Evolutionary conservation across 805 yeast genomes (phyloP).

Genomic region (Scheffersomyces ergatensis): DNA sequence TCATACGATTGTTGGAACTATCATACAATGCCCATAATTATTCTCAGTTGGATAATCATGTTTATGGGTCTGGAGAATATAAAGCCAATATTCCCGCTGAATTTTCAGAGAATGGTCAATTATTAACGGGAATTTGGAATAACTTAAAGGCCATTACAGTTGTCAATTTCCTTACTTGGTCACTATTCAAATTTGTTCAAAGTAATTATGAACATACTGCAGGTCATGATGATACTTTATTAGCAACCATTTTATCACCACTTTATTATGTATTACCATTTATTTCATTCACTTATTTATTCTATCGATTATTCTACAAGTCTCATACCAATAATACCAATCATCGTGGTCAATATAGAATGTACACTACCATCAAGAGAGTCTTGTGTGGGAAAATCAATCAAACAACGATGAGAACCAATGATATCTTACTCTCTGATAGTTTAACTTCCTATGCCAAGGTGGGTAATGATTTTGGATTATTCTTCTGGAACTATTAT

Average conservation of each 20-base stretch:
- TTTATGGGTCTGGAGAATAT: constrained; percentile 26
- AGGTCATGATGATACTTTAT: not conserved
- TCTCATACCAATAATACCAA: not conserved
- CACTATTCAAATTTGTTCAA: constrained; percentile 18
- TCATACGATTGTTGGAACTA: constrained; percentile 41
- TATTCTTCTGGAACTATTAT: constrained; percentile 48
- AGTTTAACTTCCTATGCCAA: constrained; percentile 78
- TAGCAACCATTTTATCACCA: not conserved
- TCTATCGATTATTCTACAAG: constrained; percentile 8
- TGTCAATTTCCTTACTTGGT: constrained; percentile 18
- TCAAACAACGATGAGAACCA: constrained; percentile 53
- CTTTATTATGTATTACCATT: constrained; percentile 7
- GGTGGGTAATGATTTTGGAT: constrained; percentile 68
- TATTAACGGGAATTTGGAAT: constrained; percentile 32
- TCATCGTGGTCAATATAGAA: constrained; percentile 35
- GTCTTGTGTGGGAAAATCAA: constrained; percentile 61
- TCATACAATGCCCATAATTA: constrained; percentile 40
- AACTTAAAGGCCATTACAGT: constrained; percentile 26
- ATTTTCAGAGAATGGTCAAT: constrained; percentile 23
- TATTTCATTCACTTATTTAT: constrained; percentile 5
- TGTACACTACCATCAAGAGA: constrained; percentile 50
- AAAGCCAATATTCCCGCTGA: constrained; percentile 30
- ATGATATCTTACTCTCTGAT: constrained; percentile 83
- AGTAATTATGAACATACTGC: constrained; percentile 13
- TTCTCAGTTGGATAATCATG: constrained; percentile 16